A percentile compares a stretch with the other conserved stretches of the same genome.
phyloP scores from a whole-genome alignment of 106 monocot genomes.

The Dioscorea alata region DNA sequence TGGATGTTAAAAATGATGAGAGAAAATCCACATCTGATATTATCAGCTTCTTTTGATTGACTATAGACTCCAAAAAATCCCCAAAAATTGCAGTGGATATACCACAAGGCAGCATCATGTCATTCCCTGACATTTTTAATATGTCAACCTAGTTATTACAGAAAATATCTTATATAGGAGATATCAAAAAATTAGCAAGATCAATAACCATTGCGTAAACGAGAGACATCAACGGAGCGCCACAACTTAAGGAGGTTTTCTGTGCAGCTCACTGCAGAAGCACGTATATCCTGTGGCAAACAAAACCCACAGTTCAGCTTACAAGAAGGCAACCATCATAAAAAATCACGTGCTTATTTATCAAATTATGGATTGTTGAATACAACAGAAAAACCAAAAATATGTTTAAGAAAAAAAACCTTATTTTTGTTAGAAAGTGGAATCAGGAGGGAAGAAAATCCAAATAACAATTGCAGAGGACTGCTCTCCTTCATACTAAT shows the following conservation, averaged over 20 bases:
- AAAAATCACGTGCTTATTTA: no score
- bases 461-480: conserved; percentile 41
- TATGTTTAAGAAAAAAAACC: conserved; percentile 23
- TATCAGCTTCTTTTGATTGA: conserved; percentile 62
- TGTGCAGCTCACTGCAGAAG: conserved; percentile 60
- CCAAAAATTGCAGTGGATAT: conserved; percentile 46
- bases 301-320: neutral
- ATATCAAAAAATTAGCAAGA: neutral
- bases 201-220: conserved; percentile 60
- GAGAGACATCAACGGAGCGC: conserved; percentile 35
- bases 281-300: conserved; percentile 57
- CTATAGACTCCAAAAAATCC: conserved; percentile 46
- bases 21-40: conserved; percentile 69
- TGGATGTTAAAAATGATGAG: conserved; percentile 55
- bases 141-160: neutral
- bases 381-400: neutral
- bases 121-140: conserved; percentile 40
- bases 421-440: conserved; percentile 67
- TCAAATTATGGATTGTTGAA: neutral
- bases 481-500: conserved; percentile 24
- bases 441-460: conserved; percentile 70
- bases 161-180: neutral
- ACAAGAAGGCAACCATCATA: no score
- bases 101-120: conserved; percentile 21
- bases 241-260: conserved; percentile 53